These are phyloP conservation scores for Colletotrichum siamense DNA, from an alignment of 2,329 filamentous ascomycete species.

Conservation along the genomic window DNA sequence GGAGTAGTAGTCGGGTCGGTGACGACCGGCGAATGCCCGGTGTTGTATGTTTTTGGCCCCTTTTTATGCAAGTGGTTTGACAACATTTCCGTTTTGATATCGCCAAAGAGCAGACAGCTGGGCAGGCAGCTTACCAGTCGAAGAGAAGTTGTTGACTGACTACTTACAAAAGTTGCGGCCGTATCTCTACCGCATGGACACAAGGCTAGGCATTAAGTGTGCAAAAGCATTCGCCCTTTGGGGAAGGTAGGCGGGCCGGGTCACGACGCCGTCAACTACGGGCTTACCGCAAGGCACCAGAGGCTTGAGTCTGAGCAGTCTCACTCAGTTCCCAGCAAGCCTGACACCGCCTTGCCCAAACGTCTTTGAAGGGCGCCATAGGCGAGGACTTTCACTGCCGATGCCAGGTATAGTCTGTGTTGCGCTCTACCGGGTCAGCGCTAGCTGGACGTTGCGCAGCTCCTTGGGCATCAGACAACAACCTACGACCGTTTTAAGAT, in stretches of 20 bases:
- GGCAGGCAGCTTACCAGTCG: background rate
- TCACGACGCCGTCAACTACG: background rate
- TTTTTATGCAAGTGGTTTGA: background rate
- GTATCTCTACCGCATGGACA: background rate
- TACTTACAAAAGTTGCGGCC: background rate
- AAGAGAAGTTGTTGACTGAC: background rate
- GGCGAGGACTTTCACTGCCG: background rate
- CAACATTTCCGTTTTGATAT: background rate
- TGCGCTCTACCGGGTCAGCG: background rate
- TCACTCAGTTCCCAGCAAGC: background rate
- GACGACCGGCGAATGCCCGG: background rate
- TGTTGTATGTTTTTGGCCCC: background rate
- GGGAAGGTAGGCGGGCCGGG: background rate
- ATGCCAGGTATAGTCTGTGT: background rate
- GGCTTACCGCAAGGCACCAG: background rate
- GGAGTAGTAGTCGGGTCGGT: background rate
- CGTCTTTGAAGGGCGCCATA: background rate
- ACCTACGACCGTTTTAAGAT: background rate
- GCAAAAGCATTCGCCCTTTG: background rate
- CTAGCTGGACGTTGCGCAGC: background rate
- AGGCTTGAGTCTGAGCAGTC: background rate
- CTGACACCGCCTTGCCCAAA: background rate
- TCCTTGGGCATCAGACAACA: background rate
- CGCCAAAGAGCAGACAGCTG: background rate
- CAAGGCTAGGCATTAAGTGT: background rate